These are phyloP conservation scores for Pisolithus sp. DNA, from an alignment of 768 basidiomycete genomes.

Conservation along the genomic window DNA sequence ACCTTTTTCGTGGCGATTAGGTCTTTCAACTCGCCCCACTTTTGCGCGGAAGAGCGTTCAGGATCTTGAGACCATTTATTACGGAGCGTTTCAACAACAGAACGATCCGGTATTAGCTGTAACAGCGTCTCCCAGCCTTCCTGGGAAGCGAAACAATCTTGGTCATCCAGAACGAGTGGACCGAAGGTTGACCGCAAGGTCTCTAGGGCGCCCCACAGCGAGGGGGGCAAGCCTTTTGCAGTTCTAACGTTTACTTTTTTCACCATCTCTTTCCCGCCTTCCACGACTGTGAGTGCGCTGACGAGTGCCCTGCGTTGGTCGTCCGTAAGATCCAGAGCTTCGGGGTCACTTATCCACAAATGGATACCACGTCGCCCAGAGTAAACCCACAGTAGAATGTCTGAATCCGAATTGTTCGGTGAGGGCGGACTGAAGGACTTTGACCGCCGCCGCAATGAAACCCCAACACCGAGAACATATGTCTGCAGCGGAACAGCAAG, in stretches of 20 bases:
- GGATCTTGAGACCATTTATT: conserved; percentile 54
- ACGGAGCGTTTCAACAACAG: conserved; percentile 42
- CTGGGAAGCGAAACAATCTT: conserved; percentile 71
- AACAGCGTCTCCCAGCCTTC: conserved; percentile 73
- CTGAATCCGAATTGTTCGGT: conserved; percentile 87
- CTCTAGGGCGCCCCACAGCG: conserved; percentile 50
- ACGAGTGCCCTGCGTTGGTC: conserved; percentile 85
- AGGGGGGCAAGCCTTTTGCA: conserved; percentile 57
- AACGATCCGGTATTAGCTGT: conserved; percentile 62
- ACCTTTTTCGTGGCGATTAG: conserved; percentile 26
- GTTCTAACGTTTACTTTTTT: conserved; percentile 76
- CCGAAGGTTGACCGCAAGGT: conserved; percentile 52
- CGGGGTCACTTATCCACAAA: conserved; percentile 89
- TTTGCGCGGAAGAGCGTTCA: conserved; percentile 51
- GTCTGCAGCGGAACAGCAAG: conserved; percentile 85
- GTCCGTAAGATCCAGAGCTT: conserved; percentile 86
- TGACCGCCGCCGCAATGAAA: conserved; percentile 90
- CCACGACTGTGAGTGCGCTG: conserved; percentile 79
- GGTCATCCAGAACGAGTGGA: conserved; percentile 69
- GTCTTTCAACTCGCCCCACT: conserved; percentile 65
- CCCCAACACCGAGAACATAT: conserved; percentile 94
- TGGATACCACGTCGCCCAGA: conserved; percentile 98
- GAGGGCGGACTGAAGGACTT: conserved; percentile 72
- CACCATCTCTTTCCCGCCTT: conserved; percentile 70
- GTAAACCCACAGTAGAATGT: conserved; percentile 94